Evolutionary conservation across 306 rosid genomes (phyloP).

Genomic region (Casuarina equisetifolia): DNA sequence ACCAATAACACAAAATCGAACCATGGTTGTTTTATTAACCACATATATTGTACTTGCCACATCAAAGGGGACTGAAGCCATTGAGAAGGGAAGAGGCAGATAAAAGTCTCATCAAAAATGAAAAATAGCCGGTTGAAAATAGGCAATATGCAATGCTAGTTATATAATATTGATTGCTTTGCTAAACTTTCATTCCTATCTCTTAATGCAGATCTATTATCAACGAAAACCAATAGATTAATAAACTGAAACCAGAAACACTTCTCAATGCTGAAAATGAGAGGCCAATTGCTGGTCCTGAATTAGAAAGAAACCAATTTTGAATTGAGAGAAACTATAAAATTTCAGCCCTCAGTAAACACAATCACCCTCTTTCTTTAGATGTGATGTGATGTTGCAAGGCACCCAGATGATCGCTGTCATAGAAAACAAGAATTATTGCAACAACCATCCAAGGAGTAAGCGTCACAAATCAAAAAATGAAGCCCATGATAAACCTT

Average conservation of each 20-base stretch:
- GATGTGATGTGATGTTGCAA: background rate
- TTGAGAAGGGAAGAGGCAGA: background rate
- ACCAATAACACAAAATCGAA: background rate
- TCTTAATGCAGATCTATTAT: background rate
- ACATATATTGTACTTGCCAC: background rate
- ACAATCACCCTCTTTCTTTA: background rate
- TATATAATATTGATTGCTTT: background rate
- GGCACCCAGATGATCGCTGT: constrained; percentile 1
- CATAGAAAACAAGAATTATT: background rate
- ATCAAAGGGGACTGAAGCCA: background rate
- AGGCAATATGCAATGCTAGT: background rate
- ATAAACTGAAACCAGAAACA: background rate
- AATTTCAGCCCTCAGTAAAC: background rate
- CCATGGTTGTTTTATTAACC: too few relatives aligned
- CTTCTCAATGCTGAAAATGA: background rate
- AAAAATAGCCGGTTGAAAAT: background rate
- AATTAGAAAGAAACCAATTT: background rate
- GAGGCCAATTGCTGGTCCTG: background rate
- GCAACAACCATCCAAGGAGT: background rate
- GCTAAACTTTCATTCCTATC: background rate
- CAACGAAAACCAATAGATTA: background rate
- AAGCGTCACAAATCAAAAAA: background rate
- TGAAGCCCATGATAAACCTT: background rate
- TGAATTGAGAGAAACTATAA: background rate
- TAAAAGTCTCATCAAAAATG: background rate